Percentiles rank a stretch among this genome's conserved stretches.
Evolutionary conservation across 345 rosid genomes (phyloP).

Genomic region (Eucalyptus tenuipes): DNA sequence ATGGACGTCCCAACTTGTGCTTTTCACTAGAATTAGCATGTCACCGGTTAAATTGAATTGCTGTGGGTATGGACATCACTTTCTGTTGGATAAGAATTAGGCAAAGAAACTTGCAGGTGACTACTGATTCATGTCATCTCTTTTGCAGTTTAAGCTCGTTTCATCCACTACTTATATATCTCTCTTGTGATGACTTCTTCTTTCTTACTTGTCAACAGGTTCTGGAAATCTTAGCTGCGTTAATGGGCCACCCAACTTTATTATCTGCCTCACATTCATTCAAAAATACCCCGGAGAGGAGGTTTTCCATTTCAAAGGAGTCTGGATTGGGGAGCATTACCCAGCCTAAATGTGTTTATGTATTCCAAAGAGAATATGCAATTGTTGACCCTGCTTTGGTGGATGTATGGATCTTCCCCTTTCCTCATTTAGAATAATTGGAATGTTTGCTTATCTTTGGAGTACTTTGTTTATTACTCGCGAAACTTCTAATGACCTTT

Average conservation of each 20-base stretch:
- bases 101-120: background rate
- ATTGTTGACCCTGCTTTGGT: conserved; percentile 56
- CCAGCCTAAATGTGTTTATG: conserved; percentile 35
- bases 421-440: background rate
- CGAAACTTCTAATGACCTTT: background rate
- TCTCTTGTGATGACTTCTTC: background rate
- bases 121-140: background rate
- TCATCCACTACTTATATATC: background rate
- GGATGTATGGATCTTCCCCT: conserved; percentile 29
- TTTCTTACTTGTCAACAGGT: conserved; percentile 21
- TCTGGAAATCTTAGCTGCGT: conserved; percentile 15
- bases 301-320: conserved; percentile 6
- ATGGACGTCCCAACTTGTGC: background rate
- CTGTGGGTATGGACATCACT: background rate
- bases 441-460: background rate
- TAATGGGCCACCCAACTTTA: conserved; percentile 51
- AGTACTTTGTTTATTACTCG: background rate
- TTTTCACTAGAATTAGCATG: background rate
- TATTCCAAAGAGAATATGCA: conserved; percentile 84
- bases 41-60: background rate
- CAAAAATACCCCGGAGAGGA: conserved; percentile 32
- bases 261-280: conserved; percentile 34
- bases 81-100: background rate
- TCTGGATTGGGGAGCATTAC: conserved; percentile 2
- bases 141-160: background rate